Evolutionary conservation across 75 land plant genomes (phyloP).

Genomic region (Cryptomeria japonica): DNA sequence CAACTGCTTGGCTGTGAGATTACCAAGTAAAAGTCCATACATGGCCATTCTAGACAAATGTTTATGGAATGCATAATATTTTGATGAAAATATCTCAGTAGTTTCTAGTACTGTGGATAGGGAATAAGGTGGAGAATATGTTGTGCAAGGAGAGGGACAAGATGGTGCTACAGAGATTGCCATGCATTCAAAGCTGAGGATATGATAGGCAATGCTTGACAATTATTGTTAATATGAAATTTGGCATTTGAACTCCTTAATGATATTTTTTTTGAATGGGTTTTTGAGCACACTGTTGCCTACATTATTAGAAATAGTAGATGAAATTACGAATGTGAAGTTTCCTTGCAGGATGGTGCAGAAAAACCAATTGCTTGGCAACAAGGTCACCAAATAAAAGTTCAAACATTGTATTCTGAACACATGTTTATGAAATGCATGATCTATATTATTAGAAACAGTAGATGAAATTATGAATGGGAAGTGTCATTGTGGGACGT

Average conservation of each 20-base stretch:
- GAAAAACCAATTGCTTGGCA: too few species aligned
- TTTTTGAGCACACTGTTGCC: background rate
- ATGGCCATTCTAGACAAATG: background rate
- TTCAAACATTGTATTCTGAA: too few species aligned
- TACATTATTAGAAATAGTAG: background rate
- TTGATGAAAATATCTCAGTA: background rate
- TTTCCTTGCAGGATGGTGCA: too few species aligned
- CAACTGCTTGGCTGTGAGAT: background rate
- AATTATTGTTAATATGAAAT: background rate
- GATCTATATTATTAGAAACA: background rate
- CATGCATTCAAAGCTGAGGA: background rate
- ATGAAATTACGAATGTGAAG: too few species aligned
- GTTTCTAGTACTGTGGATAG: background rate
- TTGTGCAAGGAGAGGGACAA: background rate
- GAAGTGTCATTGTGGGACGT: too few species aligned
- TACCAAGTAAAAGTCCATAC: background rate
- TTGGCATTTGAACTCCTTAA: background rate
- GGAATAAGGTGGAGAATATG: background rate
- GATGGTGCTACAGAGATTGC: background rate
- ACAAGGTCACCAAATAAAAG: too few species aligned
- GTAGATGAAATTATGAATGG: too few species aligned
- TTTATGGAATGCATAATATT: background rate
- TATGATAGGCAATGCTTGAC: background rate
- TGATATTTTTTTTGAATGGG: background rate
- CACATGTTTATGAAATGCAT: too few species aligned